phyloP scores from a whole-genome alignment of 1,139 yeast species.

The Diutina scorzettiae region DNA sequence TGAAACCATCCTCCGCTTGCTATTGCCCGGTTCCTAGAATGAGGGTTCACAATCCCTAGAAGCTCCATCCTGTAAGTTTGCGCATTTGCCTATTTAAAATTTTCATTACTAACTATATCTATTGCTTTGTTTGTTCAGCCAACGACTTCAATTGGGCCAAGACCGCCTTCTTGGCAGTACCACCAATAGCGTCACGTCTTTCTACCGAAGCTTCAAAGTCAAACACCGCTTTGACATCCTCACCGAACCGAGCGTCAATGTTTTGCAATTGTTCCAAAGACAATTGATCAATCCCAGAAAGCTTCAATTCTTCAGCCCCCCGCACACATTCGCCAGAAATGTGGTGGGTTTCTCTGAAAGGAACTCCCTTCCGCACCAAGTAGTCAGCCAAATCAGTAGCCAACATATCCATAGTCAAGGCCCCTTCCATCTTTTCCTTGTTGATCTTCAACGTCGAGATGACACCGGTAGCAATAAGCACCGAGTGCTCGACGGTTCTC shows the following conservation, averaged over 20 bases:
- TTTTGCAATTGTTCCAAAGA: constrained; percentile 62
- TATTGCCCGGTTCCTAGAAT: neutral
- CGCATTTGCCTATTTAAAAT: neutral
- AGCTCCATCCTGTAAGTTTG: constrained; percentile 1
- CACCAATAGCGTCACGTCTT: constrained; percentile 93
- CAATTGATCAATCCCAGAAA: constrained; percentile 75
- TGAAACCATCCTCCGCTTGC: constrained; percentile 1
- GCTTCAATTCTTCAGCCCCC: constrained; percentile 63
- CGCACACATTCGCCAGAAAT: constrained; percentile 97
- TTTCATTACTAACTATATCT: neutral
- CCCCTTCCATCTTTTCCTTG: constrained; percentile 65
- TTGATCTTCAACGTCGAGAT: constrained; percentile 71
- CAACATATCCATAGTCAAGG: constrained; percentile 96
- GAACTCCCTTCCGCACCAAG: constrained; percentile 93
- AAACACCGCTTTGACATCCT: constrained; percentile 74
- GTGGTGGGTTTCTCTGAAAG: constrained; percentile 98
- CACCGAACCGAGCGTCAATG: constrained; percentile 70
- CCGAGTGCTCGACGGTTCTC: constrained; percentile 84
- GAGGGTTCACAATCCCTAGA: neutral
- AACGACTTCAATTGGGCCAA: constrained; percentile 45
- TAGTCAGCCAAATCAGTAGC: constrained; percentile 98
- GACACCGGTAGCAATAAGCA: constrained; percentile 91
- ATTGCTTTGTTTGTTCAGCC: constrained; percentile 8
- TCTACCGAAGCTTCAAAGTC: constrained; percentile 91
- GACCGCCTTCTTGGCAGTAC: constrained; percentile 90